Evolutionary conservation across 176 grass and related monocot genomes (phyloP).

Genomic region (Triticum timopheevii): DNA sequence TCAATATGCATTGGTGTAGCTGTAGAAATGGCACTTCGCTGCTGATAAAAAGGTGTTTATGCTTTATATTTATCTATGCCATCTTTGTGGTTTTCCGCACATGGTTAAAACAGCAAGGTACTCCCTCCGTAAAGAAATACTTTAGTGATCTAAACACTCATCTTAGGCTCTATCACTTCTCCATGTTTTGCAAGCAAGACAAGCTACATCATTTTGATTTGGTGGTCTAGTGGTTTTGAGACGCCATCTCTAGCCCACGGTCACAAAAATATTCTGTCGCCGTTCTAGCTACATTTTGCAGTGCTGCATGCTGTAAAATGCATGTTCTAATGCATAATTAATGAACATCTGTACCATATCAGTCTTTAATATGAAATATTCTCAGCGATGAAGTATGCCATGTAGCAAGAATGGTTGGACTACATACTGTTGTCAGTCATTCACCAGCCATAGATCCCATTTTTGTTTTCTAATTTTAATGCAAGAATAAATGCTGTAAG

Average conservation of each 20-base stretch:
- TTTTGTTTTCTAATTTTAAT: neutral
- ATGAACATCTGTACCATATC: neutral
- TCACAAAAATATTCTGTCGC: neutral
- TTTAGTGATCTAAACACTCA: neutral
- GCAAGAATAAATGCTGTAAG: neutral
- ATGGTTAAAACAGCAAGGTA: neutral
- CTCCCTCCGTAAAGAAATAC: no score
- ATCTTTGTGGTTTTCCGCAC: neutral
- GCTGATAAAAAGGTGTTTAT: neutral
- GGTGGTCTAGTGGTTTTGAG: neutral
- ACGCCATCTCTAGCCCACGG: neutral
- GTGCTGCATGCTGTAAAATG: neutral
- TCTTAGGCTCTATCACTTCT: neutral
- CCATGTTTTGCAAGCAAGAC: neutral
- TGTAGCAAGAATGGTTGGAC: neutral
- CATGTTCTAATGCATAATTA: slow-evolving; percentile 2
- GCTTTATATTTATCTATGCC: neutral
- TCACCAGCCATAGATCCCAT: neutral
- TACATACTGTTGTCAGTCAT: neutral
- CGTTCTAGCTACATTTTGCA: neutral
- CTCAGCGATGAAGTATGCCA: neutral
- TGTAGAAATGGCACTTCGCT: neutral
- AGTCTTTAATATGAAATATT: neutral
- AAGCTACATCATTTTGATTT: neutral
- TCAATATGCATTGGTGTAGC: neutral